Base-by-base conservation (phyloP, 1,139 yeast species). In the Arxiozyma bovina region DNA sequence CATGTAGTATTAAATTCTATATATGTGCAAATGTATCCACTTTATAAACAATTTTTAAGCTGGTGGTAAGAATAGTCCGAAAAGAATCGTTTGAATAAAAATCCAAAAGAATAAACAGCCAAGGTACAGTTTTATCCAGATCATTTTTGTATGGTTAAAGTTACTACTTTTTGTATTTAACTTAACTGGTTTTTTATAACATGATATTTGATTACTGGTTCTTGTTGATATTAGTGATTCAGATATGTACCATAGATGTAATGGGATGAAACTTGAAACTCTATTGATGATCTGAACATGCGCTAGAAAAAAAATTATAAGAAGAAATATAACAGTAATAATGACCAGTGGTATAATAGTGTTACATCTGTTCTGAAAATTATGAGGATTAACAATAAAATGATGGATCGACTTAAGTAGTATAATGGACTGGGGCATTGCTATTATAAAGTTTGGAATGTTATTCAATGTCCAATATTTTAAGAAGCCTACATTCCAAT, bases 201-300 rank as follows among this genome's bases (percentile, higher is more conserved):
- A n/a, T 15, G n/a, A 20, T 57, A 49, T 45, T 57, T 51, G 40
- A 46, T 42, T 25, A 50, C 30, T 9, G 50, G 53, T 40, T 61
- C 63, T 30, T 15, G 60, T 51, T 54, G 73, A 40, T 55, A 66
- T 55, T 54, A 46, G 21, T 20, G 23, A 3, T 46, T 73, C 72
- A 1, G 87, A 83, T 41, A 85, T 67, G 60, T 79, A 85, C 96
- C 96, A 88, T 63, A 82, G 78, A 54, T 81, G 78, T 9, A 87
- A 66, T 0, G 97, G 97, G 48, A 87, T 69, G 62, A 89, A 88
- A 9, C 94, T 78, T 9, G 85, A 80, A 5, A 91, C 79, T 53
- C 99, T 76, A 50, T 87, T 88, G 55, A 91, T 74, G 47, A 91
- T 89, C 69, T 93, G 99, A 44, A 85, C 87, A 67, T 93, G 93